Base-by-base conservation (phyloP, 495 filamentous ascomycete genomes). In the Symbiotaphrina buchneri region DNA sequence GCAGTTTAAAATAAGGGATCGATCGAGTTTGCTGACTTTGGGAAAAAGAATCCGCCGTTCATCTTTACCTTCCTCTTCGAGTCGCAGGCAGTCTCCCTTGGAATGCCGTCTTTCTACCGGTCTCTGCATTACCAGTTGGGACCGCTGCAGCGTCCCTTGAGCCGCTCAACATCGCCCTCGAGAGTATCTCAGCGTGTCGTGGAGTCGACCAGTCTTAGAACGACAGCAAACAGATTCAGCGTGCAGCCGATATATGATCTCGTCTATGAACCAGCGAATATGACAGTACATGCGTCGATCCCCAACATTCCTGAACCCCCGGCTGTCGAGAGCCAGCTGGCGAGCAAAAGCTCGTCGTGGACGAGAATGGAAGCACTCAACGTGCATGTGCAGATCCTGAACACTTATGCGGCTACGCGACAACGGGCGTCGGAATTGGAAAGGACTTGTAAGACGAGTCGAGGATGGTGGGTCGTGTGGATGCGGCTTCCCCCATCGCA, bases 381-480 rank as follows among this genome's bases (percentile, higher is more conserved):
- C 45, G 81, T 90, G 1, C 82, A 95, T 48, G 71, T 65, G 30
- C 74, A 90, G 38, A 71, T 95, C 20, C 54, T 97, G 10, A 70
- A 65, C 38, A 85, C 76, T 20, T 68, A 81, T 41, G 51, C 53
- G 15, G 60, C 67, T 18, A 79, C 78, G 13, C 60, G 63, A 8
- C 52, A 54, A 11, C 53, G 65, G 7, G 40, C 52, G 1, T 48
- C 58, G 10, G 81, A 85, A 42, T 47, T 73, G 5, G 90, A 95
- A 50, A 56, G 77, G n/a, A 94, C 77, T 8, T 78, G 72, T 50
- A 91, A 93, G 59, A 95, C 84, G 4, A 75, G 58, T 28, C 64
- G 83, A 6, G 83, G 83, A 1, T 97, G 85, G 84, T 97, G 90
- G 87, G 60, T 95, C 18, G 77, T 94, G 30, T 95, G 90, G 84